Base-by-base conservation (phyloP, 1,284 basidiomycete genomes). In the Apiotrichum akiyoshidainum region DNA sequence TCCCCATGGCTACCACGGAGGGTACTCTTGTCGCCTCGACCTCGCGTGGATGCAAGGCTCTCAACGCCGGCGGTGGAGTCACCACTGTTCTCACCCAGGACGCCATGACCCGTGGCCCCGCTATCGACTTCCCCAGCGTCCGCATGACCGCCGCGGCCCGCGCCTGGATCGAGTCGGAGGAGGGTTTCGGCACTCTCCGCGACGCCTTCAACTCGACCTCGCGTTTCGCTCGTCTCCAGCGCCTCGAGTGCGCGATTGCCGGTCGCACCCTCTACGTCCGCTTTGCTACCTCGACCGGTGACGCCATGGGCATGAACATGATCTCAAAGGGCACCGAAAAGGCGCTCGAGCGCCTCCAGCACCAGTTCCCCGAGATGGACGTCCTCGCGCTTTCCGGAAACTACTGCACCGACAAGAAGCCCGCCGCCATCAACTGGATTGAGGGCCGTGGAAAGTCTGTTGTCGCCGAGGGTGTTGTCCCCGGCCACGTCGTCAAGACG, bases 301-400 rank as follows among this genome's bases (percentile, higher is more conserved):
- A 99, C 73, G 96, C 95, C 34, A 99, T 99, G 95, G 95, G 95
- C 37, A 99, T 99, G 96, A 99, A 99, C 82, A 99, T 99, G 95
- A 92, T 93, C 73, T 89, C 87, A 31, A 95, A 95, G 79, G 93
- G 93, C 9, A 92, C 90, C 11, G 96, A 99, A 80, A 91, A 91
- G 79, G 92, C 93, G 21, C 84, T 99, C 19, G 89, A 89, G 70
- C 83, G 83, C 37, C 85, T 99, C 82, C 83, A 84, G 66, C 81
- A 83, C 63, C 80, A 87, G 71, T 99, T 92, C 83, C 95, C 95
- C 5, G 87, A 89, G 57, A 98, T 98, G 94, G 80, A 87, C 68
- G 86, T 94, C n/a, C 83, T 98, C 31, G 90, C 94, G 14, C 83
- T 99, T 12, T 92, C 89, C 5, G 96, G 95, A 53, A 99, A 99